These are phyloP conservation scores for Metschnikowia dekortorum DNA, from an alignment of 805 yeast genomes.

Conservation along the genomic window DNA sequence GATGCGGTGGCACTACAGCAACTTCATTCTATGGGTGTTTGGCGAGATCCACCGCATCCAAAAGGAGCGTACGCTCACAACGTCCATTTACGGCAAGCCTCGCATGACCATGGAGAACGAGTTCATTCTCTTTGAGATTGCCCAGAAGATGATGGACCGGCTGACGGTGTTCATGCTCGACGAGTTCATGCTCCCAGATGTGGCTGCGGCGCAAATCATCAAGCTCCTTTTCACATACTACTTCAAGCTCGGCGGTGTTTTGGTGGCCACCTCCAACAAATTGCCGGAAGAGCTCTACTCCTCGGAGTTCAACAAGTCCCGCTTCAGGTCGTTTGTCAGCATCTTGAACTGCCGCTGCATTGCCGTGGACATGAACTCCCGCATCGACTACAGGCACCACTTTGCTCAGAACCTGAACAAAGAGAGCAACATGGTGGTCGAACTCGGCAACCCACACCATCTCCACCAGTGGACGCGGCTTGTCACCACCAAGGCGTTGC, in stretches of 20 bases:
- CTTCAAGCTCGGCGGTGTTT: constrained; percentile 69
- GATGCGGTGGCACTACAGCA: constrained; percentile 67
- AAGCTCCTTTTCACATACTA: constrained; percentile 62
- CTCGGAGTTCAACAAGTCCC: constrained; percentile 55
- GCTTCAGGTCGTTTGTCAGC: constrained; percentile 53
- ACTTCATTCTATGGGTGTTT: constrained; percentile 65
- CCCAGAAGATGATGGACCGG: constrained; percentile 54
- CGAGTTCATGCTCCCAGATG: constrained; percentile 74
- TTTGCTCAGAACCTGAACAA: constrained; percentile 19
- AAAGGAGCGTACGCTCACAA: constrained; percentile 36
- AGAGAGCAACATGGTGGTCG: constrained; percentile 32
- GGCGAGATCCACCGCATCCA: constrained; percentile 56
- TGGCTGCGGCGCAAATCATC: constrained; percentile 67
- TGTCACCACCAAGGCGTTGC: constrained; percentile 20
- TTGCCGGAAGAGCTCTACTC: constrained; percentile 70
- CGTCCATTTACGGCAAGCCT: constrained; percentile 19
- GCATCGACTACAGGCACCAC: constrained; percentile 49
- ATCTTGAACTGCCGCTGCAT: constrained; percentile 57
- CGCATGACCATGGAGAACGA: constrained; percentile 48
- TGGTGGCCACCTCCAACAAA: constrained; percentile 70
- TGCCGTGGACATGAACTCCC: constrained; percentile 57
- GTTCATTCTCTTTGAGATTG: constrained; percentile 60
- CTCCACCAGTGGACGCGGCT: constrained; percentile 33
- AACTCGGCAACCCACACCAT: constrained; percentile 20
- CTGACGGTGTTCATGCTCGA: constrained; percentile 61